Evolutionary conservation across 1,284 basidiomycete species (phyloP).

Genomic region (Megacollybia platyphylla): DNA sequence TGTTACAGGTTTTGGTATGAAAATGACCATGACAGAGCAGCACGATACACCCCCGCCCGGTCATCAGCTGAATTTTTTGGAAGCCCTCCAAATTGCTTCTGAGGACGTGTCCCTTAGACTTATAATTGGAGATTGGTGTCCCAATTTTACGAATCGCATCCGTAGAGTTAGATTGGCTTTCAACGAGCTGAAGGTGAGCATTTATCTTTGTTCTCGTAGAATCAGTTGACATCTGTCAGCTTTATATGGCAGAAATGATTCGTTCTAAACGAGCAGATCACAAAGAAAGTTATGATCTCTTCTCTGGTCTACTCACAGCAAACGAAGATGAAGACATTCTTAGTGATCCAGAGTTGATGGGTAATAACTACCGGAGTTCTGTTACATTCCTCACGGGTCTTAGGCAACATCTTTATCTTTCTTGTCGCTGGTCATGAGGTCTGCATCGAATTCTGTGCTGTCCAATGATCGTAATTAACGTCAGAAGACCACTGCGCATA

Average conservation of each 20-base stretch:
- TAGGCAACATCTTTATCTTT: slow-evolving; percentile 48
- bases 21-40: slow-evolving; percentile 32
- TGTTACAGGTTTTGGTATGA: slow-evolving; percentile 33
- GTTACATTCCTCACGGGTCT: background rate
- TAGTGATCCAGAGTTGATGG: slow-evolving; percentile 33
- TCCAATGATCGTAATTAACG: background rate
- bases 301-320: slow-evolving; percentile 40
- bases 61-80: slow-evolving; percentile 43
- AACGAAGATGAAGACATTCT: slow-evolving; percentile 27
- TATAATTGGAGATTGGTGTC: slow-evolving; percentile 29
- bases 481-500: slow-evolving; percentile 35
- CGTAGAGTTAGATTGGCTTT: slow-evolving; percentile 25
- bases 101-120: slow-evolving; percentile 28
- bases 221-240: slow-evolving; percentile 15
- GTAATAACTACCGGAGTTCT: background rate
- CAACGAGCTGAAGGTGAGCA: slow-evolving; percentile 18
- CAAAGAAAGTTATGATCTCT: slow-evolving; percentile 37
- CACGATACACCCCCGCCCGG: slow-evolving; percentile 24
- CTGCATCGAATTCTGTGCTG: background rate
- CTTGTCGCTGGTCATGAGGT: slow-evolving; percentile 52
- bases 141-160: slow-evolving; percentile 24
- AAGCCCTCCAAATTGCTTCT: slow-evolving; percentile 35
- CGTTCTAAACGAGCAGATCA: slow-evolving; percentile 24
- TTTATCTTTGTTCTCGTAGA: no score
- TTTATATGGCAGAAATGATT: slow-evolving; percentile 47